phyloP scores from a whole-genome alignment of 2,329 filamentous ascomycete genomes.

The Botrytis byssoidea region DNA sequence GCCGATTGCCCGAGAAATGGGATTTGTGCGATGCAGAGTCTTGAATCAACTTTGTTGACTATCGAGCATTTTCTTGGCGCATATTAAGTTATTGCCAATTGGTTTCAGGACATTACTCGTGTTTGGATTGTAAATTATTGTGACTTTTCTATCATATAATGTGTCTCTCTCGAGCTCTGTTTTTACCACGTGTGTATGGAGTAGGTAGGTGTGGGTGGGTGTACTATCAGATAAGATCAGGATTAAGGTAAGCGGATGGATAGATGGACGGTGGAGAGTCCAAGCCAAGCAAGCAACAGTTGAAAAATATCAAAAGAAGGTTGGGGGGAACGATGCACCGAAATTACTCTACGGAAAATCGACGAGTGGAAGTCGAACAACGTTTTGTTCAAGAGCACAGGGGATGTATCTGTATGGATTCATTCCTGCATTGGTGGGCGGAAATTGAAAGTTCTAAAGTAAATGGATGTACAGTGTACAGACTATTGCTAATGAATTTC shows the following conservation, averaged over 20 bases:
- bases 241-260: background rate
- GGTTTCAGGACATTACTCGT: background rate
- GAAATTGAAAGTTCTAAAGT: background rate
- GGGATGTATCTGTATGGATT: background rate
- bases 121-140: background rate
- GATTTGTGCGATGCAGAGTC: background rate
- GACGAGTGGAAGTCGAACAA: background rate
- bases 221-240: background rate
- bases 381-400: background rate
- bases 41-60: background rate
- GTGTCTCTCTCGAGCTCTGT: background rate
- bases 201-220: background rate
- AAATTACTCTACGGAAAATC: background rate
- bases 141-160: no score
- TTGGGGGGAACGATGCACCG: background rate
- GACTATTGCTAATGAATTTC: background rate
- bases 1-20: background rate
- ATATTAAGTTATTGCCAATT: background rate
- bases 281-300: background rate
- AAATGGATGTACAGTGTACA: background rate
- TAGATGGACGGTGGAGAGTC: background rate
- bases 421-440: background rate
- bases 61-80: background rate
- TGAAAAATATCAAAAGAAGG: background rate
- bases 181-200: no score